Percentiles rank a stretch among this genome's conserved stretches.
Conservation (phyloP, 2,329 filamentous ascomycete species). For the Scedosporium aurantiacum region DNA sequence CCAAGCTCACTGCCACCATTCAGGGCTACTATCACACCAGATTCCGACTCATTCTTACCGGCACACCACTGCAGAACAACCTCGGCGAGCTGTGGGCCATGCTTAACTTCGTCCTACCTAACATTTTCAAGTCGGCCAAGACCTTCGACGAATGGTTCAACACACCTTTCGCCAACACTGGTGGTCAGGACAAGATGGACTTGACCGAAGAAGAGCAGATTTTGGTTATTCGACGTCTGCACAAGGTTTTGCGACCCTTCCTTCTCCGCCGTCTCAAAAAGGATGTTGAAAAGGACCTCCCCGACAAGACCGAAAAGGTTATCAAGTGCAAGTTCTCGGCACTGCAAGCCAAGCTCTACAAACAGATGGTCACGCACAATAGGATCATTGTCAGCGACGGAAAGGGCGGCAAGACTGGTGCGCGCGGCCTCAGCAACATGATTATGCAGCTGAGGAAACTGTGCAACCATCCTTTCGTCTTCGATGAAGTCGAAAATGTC, state of each 20-base stretch:
- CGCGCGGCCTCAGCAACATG: slow-evolving; percentile 97
- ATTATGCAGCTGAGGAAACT: slow-evolving; percentile 98
- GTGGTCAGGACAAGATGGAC: slow-evolving; percentile 97
- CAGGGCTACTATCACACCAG: slow-evolving; percentile 91
- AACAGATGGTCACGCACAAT: slow-evolving; percentile 94
- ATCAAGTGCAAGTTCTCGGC: slow-evolving; percentile 99
- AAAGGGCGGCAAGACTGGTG: slow-evolving; percentile 87
- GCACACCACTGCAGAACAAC: slow-evolving; percentile 96
- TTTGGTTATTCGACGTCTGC: slow-evolving; percentile 92
- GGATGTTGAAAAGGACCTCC: slow-evolving; percentile 96
- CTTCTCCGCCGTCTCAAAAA: slow-evolving; percentile 96
- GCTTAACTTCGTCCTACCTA: slow-evolving; percentile 95
- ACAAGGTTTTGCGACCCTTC: slow-evolving; percentile 97
- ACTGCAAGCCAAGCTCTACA: slow-evolving; percentile 86
- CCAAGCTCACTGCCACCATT: slow-evolving; percentile 90
- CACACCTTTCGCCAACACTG: slow-evolving; percentile 96
- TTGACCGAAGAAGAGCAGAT: slow-evolving; percentile 98
- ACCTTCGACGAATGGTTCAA: slow-evolving; percentile 99
- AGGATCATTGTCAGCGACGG: slow-evolving; percentile 89
- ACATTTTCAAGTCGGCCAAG: slow-evolving; percentile 97
- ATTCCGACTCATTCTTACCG: slow-evolving; percentile 92
- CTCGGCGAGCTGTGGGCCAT: slow-evolving; percentile 92
- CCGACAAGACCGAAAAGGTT: slow-evolving; percentile 97
- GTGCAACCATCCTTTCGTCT: slow-evolving; percentile 98
- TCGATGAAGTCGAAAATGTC: slow-evolving; percentile 94